Evolutionary conservation across 371 early-diverging fungal species (phyloP).

Genomic region (Rhizopus arrhizus): DNA sequence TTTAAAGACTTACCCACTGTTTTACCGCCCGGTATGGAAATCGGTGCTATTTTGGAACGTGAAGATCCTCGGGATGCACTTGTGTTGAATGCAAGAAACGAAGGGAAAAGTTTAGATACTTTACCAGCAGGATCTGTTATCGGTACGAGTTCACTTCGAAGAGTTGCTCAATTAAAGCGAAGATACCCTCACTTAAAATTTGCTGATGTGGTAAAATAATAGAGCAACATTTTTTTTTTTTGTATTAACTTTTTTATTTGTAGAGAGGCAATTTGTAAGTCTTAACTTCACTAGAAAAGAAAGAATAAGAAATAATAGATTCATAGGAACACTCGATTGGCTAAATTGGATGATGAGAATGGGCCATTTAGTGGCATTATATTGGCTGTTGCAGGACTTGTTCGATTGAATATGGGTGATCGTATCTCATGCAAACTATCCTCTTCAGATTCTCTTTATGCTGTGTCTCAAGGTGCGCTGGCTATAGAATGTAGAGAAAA

Average conservation of each 20-base stretch:
- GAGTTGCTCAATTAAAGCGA: constrained; percentile 85
- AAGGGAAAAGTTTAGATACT: constrained; percentile 51
- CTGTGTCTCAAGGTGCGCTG: constrained; percentile 95
- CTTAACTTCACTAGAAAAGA: neutral
- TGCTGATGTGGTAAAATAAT: constrained; percentile 72
- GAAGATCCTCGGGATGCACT: constrained; percentile 93
- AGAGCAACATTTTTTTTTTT: neutral
- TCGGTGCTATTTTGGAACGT: constrained; percentile 85
- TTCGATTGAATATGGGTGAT: constrained; percentile 66
- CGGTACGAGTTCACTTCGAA: constrained; percentile 91
- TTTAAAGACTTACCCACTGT: constrained; percentile 95
- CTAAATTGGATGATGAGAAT: constrained; percentile 82
- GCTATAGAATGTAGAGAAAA: constrained; percentile 83
- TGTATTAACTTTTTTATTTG: constrained; percentile 10
- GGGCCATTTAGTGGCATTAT: constrained; percentile 80
- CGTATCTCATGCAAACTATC: constrained; percentile 76
- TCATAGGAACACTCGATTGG: constrained; percentile 80
- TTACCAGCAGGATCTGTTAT: constrained; percentile 82
- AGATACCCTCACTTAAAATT: constrained; percentile 80
- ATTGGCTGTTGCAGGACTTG: constrained; percentile 89
- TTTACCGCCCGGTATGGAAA: constrained; percentile 78
- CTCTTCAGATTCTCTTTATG: constrained; percentile 74
- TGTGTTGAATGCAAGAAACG: constrained; percentile 49
- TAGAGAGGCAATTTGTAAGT: constrained; percentile 54
- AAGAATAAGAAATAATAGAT: neutral